Evolutionary conservation across 2,329 filamentous ascomycete genomes (phyloP), one percentile per base, ranked within the genome.

Genomic region (Fusarium pseudocircinatum): DNA sequence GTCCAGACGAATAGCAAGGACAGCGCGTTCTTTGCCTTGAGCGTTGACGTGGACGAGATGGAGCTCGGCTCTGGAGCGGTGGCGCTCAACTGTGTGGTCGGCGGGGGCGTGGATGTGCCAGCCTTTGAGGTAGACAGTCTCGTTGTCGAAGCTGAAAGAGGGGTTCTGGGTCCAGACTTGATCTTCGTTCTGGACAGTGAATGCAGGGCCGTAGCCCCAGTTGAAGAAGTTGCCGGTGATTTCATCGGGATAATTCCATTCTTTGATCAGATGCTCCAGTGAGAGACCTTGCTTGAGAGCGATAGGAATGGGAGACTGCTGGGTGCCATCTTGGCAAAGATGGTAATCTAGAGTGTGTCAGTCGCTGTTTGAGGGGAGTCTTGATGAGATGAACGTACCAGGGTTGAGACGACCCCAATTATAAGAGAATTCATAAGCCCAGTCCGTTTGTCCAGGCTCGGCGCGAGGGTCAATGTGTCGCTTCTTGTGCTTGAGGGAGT

Each of bases 61-160:
- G 0, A 75, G 64, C 34, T 75, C 73, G 5, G 70, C 73, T 24
- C 74, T 75, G 13, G 73, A 75, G 11, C 73, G 73, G 26, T 75
- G 30, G 4, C 73, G 52, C 2, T 73, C 73, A 2, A 75, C 73
- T 4, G 73, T 72, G 28, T 75, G 73, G 18, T 75, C 73, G 0
- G 73, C 73, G 6, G 73, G 73, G 0, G 73, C 54, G 13, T 75
- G 73, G 2, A 75, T 75, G 37, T 75, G 73, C 73, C 73, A 75
- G 18, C 73, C 73, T 6, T 65, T 63, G 26, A 75, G 67, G 9
- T 75, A 75, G 12, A 75, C 60, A 1, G 73, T 75, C 18, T 75
- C 63, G 8, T 75, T 72, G 40, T 75, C 73, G 18, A 69, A 75
- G 24, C 54, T 66, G 44, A 75, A 64, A 0, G 70, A 74, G 2